Evolutionary conservation across 2,329 filamentous ascomycete species (phyloP).

Genomic region (Ceratocystiopsis sp.): DNA sequence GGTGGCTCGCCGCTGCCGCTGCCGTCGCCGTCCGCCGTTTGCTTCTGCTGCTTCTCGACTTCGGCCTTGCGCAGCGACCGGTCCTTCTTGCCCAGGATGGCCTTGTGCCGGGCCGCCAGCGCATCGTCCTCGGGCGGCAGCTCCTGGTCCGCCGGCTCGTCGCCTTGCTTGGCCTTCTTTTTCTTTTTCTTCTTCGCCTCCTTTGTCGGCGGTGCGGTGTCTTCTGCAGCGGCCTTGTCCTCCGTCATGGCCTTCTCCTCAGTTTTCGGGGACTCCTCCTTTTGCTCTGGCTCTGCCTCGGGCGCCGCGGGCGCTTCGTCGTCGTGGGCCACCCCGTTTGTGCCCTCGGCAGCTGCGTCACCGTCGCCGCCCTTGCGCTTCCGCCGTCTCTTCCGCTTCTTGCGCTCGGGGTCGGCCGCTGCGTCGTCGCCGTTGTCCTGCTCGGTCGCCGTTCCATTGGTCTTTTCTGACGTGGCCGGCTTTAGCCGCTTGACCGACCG

Average conservation of each 20-base stretch:
- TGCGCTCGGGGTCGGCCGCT: neutral
- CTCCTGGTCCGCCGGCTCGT: neutral
- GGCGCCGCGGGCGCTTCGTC: neutral
- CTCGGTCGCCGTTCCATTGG: neutral
- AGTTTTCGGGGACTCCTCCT: neutral
- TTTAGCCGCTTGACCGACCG: neutral
- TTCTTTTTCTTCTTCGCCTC: constrained; percentile 17
- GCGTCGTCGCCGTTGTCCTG: neutral
- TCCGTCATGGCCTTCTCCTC: neutral
- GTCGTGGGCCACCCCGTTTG: neutral
- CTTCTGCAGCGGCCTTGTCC: constrained; percentile 8
- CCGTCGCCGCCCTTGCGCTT: constrained; percentile 6
- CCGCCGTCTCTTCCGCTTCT: constrained; percentile 3
- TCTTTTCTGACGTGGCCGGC: neutral
- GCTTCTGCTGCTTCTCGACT: constrained; percentile 17
- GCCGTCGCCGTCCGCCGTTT: constrained; percentile 9
- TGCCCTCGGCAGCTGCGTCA: neutral
- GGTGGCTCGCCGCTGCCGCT: constrained; percentile 11
- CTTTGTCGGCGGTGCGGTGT: constrained; percentile 18
- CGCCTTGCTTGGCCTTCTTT: constrained; percentile 8
- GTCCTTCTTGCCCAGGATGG: constrained; percentile 35
- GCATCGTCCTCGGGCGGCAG: constrained; percentile 13
- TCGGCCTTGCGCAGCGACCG: constrained; percentile 35
- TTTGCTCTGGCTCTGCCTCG: neutral
- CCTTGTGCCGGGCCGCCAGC: constrained; percentile 24